Evolutionary conservation across 345 rosid genomes (phyloP).

Genomic region (Lepidium aucheri): DNA sequence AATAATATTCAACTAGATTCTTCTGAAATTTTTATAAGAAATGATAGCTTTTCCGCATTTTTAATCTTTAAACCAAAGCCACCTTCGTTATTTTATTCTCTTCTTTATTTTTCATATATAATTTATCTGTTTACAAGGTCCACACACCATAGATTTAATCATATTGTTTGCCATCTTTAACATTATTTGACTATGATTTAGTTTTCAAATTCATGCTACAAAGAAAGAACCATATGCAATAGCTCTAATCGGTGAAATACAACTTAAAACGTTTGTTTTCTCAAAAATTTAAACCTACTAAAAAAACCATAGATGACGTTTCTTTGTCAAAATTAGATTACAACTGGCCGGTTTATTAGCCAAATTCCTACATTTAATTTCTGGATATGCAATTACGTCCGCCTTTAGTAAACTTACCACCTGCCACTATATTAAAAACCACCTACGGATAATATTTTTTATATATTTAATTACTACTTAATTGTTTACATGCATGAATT

Average conservation of each 20-base stretch:
- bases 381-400: too few species aligned
- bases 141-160: slow-evolving; percentile 9
- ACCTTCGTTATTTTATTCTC: background rate
- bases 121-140: slow-evolving; percentile 3
- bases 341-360: too few species aligned
- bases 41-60: background rate
- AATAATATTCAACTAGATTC: background rate
- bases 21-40: background rate
- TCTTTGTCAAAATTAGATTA: too few species aligned
- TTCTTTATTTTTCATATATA: background rate
- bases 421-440: too few species aligned
- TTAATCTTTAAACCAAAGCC: slow-evolving; percentile 18
- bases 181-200: slow-evolving; percentile 7
- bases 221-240: background rate
- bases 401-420: too few species aligned
- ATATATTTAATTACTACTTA: background rate
- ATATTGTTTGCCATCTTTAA: slow-evolving; percentile 20
- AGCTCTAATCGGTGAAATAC: background rate
- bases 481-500: background rate
- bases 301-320: too few species aligned
- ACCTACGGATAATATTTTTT: too few species aligned
- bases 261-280: background rate
- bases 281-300: too few species aligned
- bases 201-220: background rate
- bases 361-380: too few species aligned